Evolutionary conservation across 2,329 filamentous ascomycete species (phyloP), one percentile per base, ranked within the genome.

Genomic region (Aureobasidium vineae): DNA sequence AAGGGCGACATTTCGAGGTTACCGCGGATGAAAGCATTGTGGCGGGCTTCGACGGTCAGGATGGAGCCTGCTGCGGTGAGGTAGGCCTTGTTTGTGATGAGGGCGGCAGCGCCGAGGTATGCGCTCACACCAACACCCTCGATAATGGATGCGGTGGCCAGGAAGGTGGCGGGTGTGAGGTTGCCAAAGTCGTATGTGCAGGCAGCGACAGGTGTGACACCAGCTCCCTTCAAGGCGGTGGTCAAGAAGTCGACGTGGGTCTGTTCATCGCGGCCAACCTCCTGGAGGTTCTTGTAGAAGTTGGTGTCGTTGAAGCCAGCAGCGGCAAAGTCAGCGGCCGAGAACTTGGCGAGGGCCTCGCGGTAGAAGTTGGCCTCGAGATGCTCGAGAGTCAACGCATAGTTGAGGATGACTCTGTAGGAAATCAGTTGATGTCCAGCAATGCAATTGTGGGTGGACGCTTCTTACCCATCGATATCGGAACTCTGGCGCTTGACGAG

Each of bases 1-100:
- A 86, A 87, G 2, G 86, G 85, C 5, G 73, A 57, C 78, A 75
- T 21, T 82, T 76, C 11, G 77, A 77, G 36, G 78, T 75, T 53
- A 19, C 31, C 31, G 63, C 87, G 73, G 70, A 89, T 78, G 77
- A 87, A 88, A 4, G 88, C 79, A 1, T 83, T 83, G 78, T 90
- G 87, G 11, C 87, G 83, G 38, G 87, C 82, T 72, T 90, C 87
- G 66, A 88, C 83, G 36, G 85, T 85, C 40, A 90, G 79, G 72
- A 90, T 86, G 66, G 83, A 83, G 31, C 84, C 87, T 1, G 87
- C 87, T 4, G 82, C 83, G 0, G 84, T 84, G 53, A 90, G 77
- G 76, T 88, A 88, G 26, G 78, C 77, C 69, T 85, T 82, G 74
- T 82, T 81, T 68, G 83, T 80, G 69, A 86, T 87, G 67, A 80